Base-by-base conservation (phyloP, 2,329 filamentous ascomycete genomes). In the Pezicula neosporulosa region DNA sequence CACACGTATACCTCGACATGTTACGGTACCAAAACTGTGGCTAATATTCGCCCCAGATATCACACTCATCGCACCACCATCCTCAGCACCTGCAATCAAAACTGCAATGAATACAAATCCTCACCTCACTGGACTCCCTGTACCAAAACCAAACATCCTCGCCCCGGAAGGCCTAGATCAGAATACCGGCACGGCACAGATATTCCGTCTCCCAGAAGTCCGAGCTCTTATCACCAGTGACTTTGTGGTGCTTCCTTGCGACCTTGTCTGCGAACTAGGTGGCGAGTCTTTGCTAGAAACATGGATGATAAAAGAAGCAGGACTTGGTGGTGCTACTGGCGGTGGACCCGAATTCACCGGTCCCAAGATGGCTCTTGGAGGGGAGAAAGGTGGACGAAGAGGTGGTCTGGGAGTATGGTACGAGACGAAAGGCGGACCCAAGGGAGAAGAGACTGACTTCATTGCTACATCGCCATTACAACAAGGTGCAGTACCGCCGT, bases 371-470 rank as follows among this genome's bases (percentile, higher is more conserved):
- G 74, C 75, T 2, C 64, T 77, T 8, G 77, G 78, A 30, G 79
- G 77, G 38, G 81, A 84, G 63, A 73, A 72, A 49, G 74, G 76
- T 27, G 80, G 81, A 24, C 77, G 82, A 55, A 87, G 87, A 69
- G 91, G 92, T 39, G 94, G 90, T 1, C 74, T 97, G 36, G 87
- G 88, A 6, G 88, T 99, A 1, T 97, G 89, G 85, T 97, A 97
- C 68, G 83, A 93, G 63, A 96, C 91, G 2, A 90, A 90, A 66
- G 81, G 78, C 16, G 86, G 55, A 84, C 83, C 6, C 83, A 97
- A 97, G 72, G 87, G 87, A 43, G 90, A 97, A 68, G 91, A 96
- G 68, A 94, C 90, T 2, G 93, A 97, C 65, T 97, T 97, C 66
- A 81, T 97, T 61, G 89, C 87, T 8, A 90, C 89, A 1, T 80